Base-by-base conservation (phyloP, 2,329 filamentous ascomycete species). In the Microdochium nivale region DNA sequence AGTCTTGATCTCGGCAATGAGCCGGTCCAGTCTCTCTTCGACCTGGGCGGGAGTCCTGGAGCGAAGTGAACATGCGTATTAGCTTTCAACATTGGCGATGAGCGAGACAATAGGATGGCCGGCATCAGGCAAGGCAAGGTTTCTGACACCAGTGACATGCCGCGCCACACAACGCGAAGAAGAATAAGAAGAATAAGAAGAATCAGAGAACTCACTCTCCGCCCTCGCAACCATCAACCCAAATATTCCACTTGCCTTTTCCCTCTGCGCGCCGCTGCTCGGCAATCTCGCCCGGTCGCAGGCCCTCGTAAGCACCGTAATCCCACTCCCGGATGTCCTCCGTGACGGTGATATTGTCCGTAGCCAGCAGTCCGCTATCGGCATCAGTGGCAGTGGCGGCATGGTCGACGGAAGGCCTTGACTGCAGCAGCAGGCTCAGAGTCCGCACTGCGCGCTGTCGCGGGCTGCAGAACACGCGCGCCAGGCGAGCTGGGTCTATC, bases 261-360 rank as follows among this genome's bases (percentile, higher is more conserved):
- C 73, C 74, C 19, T 63, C 60, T 59, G 61, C 66, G 55, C 62
- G 67, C 44, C 58, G 69, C 51, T 55, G 54, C 11, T 61, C 60
- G 49, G 69, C 62, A 50, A 78, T 78, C 58, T 77, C 67, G 9
- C 64, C 59, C 1, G 68, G 19, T 11, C 25, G 19, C 43, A 55
- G 47, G 19, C 52, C 75, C 57, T 79, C 75, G 54, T 79, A 79
- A 27, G 61, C 55, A 14, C 71, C 76, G 61, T 78, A 78, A 55
- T 74, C 67, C 76, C 75, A 78, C 59, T 78, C 75, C 1, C 72
- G 67, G 35, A 78, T 69, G 49, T 70, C 67, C 51, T 75, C 66
- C 3, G 67, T 66, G 1, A 59, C 51, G 2, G 57, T 67, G 11
- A 73, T 66, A 50, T 70, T 70, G 2, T 55, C 54, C 16, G 51